Conservation (phyloP, 176 grass and related monocot species). For the Eleusine coracana region DNA sequence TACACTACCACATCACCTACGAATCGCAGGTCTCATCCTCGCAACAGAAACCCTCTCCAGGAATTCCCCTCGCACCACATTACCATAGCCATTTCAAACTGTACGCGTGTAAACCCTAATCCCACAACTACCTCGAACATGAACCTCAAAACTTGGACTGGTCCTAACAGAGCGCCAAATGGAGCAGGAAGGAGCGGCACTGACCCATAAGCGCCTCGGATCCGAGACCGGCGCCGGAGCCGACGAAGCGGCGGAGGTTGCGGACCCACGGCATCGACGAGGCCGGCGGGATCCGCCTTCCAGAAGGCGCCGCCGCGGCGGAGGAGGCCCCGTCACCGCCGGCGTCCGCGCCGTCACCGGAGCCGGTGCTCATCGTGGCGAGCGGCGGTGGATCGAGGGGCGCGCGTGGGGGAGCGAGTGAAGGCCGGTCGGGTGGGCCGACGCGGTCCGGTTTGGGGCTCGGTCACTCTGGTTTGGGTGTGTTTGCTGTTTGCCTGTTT, state of each 20-base stretch:
- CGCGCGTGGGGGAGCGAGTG: conserved; percentile 32
- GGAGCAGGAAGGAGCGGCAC: not conserved
- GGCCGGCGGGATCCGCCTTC: conserved; percentile 79
- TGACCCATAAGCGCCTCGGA: conserved; percentile 95
- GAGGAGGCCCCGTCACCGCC: conserved; percentile 46
- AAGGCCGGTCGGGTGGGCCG: not conserved
- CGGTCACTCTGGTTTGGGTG: not conserved
- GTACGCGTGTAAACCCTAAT: conserved; percentile 11
- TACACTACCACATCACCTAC: not conserved
- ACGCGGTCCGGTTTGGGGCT: not conserved
- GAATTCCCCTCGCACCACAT: not conserved
- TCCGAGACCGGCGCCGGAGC: conserved; percentile 80
- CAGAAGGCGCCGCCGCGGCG: conserved; percentile 29
- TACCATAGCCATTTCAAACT: not conserved
- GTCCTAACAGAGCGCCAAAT: not conserved
- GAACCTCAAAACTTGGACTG: not conserved
- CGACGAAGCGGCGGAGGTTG: conserved; percentile 93
- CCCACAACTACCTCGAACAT: not conserved
- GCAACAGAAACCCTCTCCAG: not conserved
- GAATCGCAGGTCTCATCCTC: not conserved
- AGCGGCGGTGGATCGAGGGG: conserved; percentile 25
- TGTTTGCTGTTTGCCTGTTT: no score
- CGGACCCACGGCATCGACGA: conserved; percentile 95
- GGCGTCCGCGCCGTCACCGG: conserved; percentile 53
- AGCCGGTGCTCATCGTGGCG: conserved; percentile 64